Evolutionary conservation across 441 rosid species (phyloP).

Genomic region (Corymbia calophylla): DNA sequence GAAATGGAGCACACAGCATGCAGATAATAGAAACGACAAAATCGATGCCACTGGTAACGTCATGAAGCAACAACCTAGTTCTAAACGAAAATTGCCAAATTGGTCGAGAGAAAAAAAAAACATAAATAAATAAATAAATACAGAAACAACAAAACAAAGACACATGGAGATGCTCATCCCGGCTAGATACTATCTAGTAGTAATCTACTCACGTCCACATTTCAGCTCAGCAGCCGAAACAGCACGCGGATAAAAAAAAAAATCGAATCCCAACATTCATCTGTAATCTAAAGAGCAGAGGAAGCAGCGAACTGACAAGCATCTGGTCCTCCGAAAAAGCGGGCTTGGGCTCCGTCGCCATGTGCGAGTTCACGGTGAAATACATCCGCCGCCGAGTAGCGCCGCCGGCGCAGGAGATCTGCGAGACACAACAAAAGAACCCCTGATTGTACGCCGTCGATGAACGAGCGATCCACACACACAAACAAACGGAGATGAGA

Average conservation of each 20-base stretch:
- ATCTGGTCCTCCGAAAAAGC: conserved; percentile 46
- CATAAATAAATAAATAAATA: not conserved
- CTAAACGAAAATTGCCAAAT: not conserved
- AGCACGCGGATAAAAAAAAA: not conserved
- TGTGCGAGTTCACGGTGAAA: conserved; percentile 34
- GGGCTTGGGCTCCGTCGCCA: conserved; percentile 52
- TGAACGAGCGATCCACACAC: not conserved
- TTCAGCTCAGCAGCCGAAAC: not conserved
- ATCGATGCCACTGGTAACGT: not conserved
- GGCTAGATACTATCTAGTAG: not conserved
- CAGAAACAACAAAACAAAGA: not conserved
- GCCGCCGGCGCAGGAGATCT: conserved; percentile 8
- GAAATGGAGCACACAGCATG: not conserved
- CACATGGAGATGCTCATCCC: not conserved
- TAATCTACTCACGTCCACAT: not conserved
- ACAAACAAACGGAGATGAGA: not conserved
- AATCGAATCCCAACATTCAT: not conserved
- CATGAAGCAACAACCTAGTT: not conserved
- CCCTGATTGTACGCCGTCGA: not conserved
- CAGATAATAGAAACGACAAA: not conserved
- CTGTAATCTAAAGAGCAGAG: not conserved
- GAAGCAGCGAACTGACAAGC: conserved; percentile 38
- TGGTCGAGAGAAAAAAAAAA: not conserved
- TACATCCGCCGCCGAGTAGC: conserved; percentile 20
- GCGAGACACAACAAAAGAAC: not conserved